Percentiles rank a stretch among this genome's conserved stretches.
phyloP scores from a whole-genome alignment of 2,329 filamentous ascomycete species.

The Ceratocystiopsis brevicomis region DNA sequence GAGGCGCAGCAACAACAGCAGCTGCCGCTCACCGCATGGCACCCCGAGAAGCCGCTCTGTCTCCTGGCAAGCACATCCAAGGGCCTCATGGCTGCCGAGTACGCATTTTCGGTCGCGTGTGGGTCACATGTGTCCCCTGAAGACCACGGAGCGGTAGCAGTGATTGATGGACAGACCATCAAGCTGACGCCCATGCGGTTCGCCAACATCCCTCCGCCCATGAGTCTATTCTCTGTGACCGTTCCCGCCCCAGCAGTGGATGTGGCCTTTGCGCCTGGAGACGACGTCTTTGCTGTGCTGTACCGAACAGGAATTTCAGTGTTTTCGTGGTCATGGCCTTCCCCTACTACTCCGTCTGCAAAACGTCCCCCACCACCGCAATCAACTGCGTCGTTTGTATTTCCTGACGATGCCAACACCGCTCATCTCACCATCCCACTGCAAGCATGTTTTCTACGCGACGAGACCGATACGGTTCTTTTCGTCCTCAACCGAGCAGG shows the following conservation, averaged over 20 bases:
- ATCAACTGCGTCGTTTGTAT: conserved; percentile 13
- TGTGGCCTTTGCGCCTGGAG: conserved; percentile 49
- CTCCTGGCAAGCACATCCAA: conserved; percentile 35
- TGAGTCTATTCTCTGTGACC: conserved; percentile 61
- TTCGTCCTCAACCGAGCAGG: conserved; percentile 19
- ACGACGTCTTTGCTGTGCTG: conserved; percentile 51
- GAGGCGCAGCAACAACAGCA: background rate
- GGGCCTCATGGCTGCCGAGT: conserved; percentile 41
- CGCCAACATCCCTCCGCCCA: conserved; percentile 79
- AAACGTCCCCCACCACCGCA: conserved; percentile 27
- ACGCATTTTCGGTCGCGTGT: conserved; percentile 45
- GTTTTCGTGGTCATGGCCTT: conserved; percentile 51
- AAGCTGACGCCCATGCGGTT: conserved; percentile 73
- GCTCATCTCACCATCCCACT: conserved; percentile 20
- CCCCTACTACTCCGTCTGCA: conserved; percentile 23
- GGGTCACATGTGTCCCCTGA: conserved; percentile 52
- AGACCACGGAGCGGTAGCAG: conserved; percentile 63
- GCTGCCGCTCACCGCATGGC: conserved; percentile 42
- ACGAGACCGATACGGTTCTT: conserved; percentile 1
- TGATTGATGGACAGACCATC: conserved; percentile 62
- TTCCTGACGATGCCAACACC: background rate
- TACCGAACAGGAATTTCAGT: conserved; percentile 47
- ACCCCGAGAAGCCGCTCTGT: conserved; percentile 64
- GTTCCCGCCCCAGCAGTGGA: conserved; percentile 48
- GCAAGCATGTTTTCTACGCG: conserved; percentile 9